phyloP scores from a whole-genome alignment of 257 asterid species.

The Knoxia roxburghii region DNA sequence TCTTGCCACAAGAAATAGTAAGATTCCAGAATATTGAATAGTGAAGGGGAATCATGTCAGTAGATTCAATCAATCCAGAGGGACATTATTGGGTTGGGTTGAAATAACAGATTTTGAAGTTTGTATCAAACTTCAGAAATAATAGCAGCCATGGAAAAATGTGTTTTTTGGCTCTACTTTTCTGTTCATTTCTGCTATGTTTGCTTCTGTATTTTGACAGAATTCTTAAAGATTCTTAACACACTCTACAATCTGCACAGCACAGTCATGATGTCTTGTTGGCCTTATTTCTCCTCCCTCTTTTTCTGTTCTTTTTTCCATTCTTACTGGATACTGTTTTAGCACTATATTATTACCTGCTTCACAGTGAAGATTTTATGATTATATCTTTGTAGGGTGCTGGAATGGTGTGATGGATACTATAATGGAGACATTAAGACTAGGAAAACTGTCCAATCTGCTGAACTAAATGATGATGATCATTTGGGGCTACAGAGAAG shows the following conservation, averaged over 20 bases:
- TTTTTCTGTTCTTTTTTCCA: neutral
- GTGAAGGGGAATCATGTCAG: neutral
- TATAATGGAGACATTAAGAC: slow-evolving; percentile 95
- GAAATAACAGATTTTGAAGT: neutral
- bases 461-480: slow-evolving; percentile 49
- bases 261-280: neutral
- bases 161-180: neutral
- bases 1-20: too few species aligned
- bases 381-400: slow-evolving; percentile 33
- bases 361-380: neutral
- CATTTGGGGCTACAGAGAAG: slow-evolving; percentile 68
- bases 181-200: neutral
- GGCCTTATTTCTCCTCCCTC: neutral
- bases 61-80: neutral
- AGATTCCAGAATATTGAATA: neutral
- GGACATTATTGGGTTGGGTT: neutral
- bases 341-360: neutral
- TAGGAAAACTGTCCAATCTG: slow-evolving; percentile 70
- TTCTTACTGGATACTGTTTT: too few species aligned
- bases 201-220: neutral
- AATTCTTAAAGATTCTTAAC: neutral
- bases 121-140: neutral
- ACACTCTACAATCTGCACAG: neutral
- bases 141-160: neutral
- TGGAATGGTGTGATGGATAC: slow-evolving; percentile 90